These are phyloP conservation scores for Cyberlindnera mycetangii DNA, from an alignment of 805 yeast genomes.

Conservation along the genomic window DNA sequence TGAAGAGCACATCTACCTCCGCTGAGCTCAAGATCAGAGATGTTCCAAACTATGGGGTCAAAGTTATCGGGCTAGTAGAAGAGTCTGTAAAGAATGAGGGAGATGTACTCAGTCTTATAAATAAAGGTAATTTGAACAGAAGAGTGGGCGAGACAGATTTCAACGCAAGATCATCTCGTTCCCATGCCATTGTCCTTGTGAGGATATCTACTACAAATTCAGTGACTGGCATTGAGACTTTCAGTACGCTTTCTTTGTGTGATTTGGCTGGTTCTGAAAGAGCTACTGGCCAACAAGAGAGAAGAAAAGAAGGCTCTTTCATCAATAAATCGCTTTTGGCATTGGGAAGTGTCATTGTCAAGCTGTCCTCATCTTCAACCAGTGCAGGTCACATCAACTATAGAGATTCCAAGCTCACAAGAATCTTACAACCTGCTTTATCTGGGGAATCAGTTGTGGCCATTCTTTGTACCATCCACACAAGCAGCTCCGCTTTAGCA, in stretches of 20 bases:
- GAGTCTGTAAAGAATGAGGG: slow-evolving; percentile 51
- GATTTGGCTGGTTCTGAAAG: slow-evolving; percentile 97
- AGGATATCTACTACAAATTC: slow-evolving; percentile 47
- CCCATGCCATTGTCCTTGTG: slow-evolving; percentile 85
- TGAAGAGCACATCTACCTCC: slow-evolving; percentile 4
- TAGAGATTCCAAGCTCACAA: slow-evolving; percentile 88
- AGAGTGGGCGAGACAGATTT: slow-evolving; percentile 87
- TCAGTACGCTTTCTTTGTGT: slow-evolving; percentile 76
- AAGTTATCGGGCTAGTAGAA: slow-evolving; percentile 70
- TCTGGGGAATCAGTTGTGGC: slow-evolving; percentile 84
- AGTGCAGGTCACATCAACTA: slow-evolving; percentile 75
- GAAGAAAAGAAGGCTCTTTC: slow-evolving; percentile 91
- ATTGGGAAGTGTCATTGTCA: slow-evolving; percentile 87
- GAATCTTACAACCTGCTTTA: slow-evolving; percentile 87
- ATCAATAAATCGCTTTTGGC: slow-evolving; percentile 91
- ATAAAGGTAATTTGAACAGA: slow-evolving; percentile 69
- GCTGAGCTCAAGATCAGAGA: slow-evolving; percentile 77
- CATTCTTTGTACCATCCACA: slow-evolving; percentile 82
- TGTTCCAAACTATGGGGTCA: slow-evolving; percentile 67
- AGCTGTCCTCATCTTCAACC: slow-evolving; percentile 41
- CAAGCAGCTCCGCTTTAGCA: slow-evolving; percentile 54
- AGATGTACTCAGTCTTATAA: slow-evolving; percentile 59
- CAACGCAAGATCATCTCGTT: slow-evolving; percentile 82
- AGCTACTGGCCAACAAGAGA: slow-evolving; percentile 60
- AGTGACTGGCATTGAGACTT: slow-evolving; percentile 34